phyloP scores from a whole-genome alignment of 2,329 filamentous ascomycete genomes.

The Westerdykella aurantiaca region DNA sequence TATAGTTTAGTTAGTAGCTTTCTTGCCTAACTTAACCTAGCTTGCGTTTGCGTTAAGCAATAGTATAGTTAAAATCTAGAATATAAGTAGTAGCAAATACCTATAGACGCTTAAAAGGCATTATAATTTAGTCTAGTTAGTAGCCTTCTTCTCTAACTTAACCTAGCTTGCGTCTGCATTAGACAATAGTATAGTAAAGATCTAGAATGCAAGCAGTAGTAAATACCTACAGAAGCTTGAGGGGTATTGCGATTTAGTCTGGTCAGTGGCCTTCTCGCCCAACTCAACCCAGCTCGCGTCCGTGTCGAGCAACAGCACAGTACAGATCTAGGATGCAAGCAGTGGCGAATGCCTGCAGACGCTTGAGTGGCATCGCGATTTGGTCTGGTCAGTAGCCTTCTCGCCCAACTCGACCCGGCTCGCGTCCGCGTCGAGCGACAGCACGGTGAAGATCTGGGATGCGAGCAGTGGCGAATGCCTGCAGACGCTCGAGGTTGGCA shows the following conservation, averaged over 20 bases:
- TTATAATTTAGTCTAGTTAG: too few species aligned
- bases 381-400: slow-evolving; percentile 11
- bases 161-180: too few species aligned
- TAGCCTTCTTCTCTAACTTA: too few species aligned
- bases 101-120: too few species aligned
- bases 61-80: too few species aligned
- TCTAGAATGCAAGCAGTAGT: too few species aligned
- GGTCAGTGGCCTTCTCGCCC: slow-evolving; percentile 19
- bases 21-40: too few species aligned
- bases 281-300: slow-evolving; percentile 13
- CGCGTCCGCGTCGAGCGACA: slow-evolving; percentile 1
- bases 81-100: too few species aligned
- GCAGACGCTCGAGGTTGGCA: slow-evolving; percentile 7
- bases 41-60: too few species aligned
- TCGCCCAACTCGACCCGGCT: slow-evolving; percentile 6
- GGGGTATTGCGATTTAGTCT: slow-evolving; percentile 11
- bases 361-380: slow-evolving; percentile 9
- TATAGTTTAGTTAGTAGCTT: too few species aligned
- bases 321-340: slow-evolving; percentile 8
- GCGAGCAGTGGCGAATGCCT: slow-evolving; percentile 8
- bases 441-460: slow-evolving; percentile 8
- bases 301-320: slow-evolving; percentile 6
- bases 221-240: slow-evolving; percentile 21
- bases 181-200: too few species aligned
- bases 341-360: slow-evolving; percentile 8